Conservation (phyloP, 805 yeast genomes). For the Lipomyces spencermartinsiae region DNA sequence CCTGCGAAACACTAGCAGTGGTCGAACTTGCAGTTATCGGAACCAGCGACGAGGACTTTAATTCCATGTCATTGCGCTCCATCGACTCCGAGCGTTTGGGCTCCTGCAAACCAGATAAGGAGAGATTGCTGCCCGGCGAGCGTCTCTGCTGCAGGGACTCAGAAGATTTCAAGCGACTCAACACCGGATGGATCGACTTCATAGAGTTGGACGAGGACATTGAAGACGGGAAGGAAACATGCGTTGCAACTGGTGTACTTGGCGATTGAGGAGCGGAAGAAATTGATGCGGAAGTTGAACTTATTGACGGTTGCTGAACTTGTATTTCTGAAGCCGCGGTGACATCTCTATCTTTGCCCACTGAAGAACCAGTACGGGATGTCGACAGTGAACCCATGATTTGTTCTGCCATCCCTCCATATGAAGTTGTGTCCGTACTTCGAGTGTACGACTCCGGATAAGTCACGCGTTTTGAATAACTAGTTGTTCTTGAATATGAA, state of each 20-base stretch:
- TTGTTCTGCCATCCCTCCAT: neutral
- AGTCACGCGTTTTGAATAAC: neutral
- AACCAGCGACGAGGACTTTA: neutral
- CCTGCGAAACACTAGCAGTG: neutral
- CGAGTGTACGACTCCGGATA: neutral
- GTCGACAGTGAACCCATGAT: neutral
- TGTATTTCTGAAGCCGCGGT: neutral
- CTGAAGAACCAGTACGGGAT: neutral
- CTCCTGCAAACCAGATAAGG: neutral
- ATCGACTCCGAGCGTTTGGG: neutral
- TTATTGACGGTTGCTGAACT: neutral
- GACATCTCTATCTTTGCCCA: neutral
- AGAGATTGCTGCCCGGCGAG: constrained; percentile 1
- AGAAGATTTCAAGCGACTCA: neutral
- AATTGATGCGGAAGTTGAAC: neutral
- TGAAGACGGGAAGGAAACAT: neutral
- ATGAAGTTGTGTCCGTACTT: neutral
- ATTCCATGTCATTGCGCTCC: neutral
- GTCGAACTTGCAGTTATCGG: neutral
- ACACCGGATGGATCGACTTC: constrained; percentile 4
- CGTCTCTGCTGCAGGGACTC: constrained; percentile 1
- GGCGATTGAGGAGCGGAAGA: constrained; percentile 2
- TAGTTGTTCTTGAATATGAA: neutral
- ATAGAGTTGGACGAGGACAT: neutral
- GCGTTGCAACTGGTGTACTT: neutral